Evolutionary conservation across 495 filamentous ascomycete genomes (phyloP).

Genomic region (Trichocladium antarcticum): DNA sequence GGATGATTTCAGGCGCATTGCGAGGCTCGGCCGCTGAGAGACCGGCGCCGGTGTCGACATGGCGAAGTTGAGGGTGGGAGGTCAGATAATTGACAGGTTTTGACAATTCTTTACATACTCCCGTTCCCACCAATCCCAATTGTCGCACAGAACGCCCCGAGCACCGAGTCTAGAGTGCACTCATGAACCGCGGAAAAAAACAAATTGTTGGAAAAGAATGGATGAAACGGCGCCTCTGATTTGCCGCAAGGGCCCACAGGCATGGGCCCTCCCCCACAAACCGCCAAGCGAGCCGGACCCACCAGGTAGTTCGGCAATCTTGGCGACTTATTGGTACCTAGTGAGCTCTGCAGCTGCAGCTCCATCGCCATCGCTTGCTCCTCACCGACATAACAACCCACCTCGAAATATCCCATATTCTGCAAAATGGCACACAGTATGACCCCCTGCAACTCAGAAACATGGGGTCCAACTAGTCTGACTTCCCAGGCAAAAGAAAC

Average conservation of each 20-base stretch:
- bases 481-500: conserved; percentile 67
- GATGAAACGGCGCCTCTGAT: neutral
- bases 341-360: neutral
- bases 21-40: conserved; percentile 34
- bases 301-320: too few species aligned
- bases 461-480: conserved; percentile 11
- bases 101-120: neutral
- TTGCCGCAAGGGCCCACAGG: neutral
- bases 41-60: conserved; percentile 10
- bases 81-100: neutral
- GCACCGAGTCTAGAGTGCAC: too few species aligned
- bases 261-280: neutral
- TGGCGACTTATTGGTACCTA: too few species aligned
- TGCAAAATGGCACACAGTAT: conserved; percentile 47
- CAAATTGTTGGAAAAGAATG: too few species aligned
- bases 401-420: neutral
- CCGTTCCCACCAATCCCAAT: neutral
- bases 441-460: conserved; percentile 3
- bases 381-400: neutral
- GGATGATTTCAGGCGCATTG: conserved; percentile 44
- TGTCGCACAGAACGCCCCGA: too few species aligned
- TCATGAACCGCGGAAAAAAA: too few species aligned
- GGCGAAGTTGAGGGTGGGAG: neutral
- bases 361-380: neutral
- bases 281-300: neutral